phyloP scores from a whole-genome alignment of 257 asterid genomes.

The Nicotiana noctiflora region DNA sequence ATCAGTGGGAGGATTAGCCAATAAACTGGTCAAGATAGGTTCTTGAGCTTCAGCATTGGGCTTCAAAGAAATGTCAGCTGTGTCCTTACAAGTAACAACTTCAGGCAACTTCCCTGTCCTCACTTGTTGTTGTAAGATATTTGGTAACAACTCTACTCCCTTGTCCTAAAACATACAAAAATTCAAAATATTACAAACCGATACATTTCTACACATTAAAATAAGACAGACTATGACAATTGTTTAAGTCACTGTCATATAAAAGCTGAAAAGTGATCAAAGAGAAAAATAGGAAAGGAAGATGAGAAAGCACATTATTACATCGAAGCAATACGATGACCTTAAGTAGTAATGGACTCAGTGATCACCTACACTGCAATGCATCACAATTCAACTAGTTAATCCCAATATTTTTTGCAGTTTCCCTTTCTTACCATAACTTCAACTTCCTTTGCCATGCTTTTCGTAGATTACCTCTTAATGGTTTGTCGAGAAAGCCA shows the following conservation, averaged over 20 bases:
- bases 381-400: neutral
- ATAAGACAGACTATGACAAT: neutral
- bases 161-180: slow-evolving; percentile 38
- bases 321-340: neutral
- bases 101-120: slow-evolving; percentile 58
- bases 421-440: neutral
- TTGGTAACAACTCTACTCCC: slow-evolving; percentile 78
- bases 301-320: neutral
- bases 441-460: neutral
- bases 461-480: neutral
- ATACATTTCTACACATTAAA: neutral
- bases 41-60: slow-evolving; percentile 34
- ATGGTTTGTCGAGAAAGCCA: neutral
- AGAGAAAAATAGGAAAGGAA: neutral
- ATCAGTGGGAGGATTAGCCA: slow-evolving; percentile 25
- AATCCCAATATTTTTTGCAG: neutral
- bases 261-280: neutral
- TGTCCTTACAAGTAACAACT: slow-evolving; percentile 18
- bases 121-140: slow-evolving; percentile 52
- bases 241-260: neutral
- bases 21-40: slow-evolving; percentile 51
- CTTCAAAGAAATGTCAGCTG: slow-evolving; percentile 23
- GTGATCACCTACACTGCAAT: neutral
- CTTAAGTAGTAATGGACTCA: neutral
- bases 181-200: neutral